A percentile compares a stretch with the other conserved stretches of the same genome.
phyloP scores from a whole-genome alignment of 768 basidiomycete species.

The Mycena pura region DNA sequence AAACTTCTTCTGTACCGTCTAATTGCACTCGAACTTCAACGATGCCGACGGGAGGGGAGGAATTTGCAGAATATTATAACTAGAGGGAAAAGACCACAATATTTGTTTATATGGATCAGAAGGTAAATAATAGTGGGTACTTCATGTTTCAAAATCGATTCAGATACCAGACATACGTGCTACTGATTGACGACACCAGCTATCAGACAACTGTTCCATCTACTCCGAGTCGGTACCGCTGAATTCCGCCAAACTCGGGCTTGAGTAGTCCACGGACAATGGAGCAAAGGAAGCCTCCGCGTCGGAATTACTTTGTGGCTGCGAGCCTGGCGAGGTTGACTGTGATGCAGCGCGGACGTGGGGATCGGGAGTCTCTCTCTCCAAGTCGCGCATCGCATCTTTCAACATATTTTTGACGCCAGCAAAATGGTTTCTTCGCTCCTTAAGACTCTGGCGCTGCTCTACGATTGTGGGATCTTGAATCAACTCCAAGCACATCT shows the following conservation, averaged over 20 bases:
- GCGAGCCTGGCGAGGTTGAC: not conserved
- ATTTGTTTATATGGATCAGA: too few relatives aligned
- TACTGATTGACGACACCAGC: not conserved
- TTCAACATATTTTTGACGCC: not conserved
- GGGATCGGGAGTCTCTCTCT: not conserved
- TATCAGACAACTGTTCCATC: not conserved
- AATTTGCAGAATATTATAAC: too few relatives aligned
- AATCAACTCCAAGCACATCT: conserved; percentile 11
- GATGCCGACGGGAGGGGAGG: too few relatives aligned
- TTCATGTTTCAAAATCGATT: too few relatives aligned
- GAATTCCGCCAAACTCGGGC: not conserved
- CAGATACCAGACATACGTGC: too few relatives aligned
- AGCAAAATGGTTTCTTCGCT: conserved; percentile 1
- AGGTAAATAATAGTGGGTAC: too few relatives aligned
- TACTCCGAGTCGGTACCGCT: not conserved
- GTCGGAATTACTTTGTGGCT: not conserved
- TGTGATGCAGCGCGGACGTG: not conserved
- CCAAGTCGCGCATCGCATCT: conserved; percentile 10
- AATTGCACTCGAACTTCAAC: too few relatives aligned
- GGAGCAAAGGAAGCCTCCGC: not conserved
- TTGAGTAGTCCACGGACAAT: not conserved
- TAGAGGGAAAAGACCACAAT: too few relatives aligned
- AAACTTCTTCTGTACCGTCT: too few relatives aligned
- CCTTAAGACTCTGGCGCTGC: not conserved
- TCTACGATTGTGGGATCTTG: conserved; percentile 9